Conservation (phyloP, 176 grass and related monocot species). For the Aegilops speltoides region DNA sequence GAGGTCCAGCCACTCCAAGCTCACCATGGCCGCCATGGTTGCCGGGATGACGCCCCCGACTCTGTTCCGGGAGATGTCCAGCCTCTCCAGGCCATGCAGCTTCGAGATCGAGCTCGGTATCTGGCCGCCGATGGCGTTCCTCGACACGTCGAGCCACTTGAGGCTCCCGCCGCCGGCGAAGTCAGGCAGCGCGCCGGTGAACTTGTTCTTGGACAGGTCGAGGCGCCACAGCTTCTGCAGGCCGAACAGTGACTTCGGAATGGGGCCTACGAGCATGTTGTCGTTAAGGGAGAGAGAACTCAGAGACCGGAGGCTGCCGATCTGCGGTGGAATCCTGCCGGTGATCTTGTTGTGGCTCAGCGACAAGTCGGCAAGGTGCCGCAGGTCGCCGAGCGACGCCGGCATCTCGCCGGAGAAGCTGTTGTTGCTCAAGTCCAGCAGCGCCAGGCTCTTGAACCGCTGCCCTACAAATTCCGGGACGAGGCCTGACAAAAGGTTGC, state of each 20-base stretch:
- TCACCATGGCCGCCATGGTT: constrained; percentile 47
- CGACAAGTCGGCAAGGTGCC: constrained; percentile 38
- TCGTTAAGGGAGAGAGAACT: constrained; percentile 46
- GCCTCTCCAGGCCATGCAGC: constrained; percentile 33
- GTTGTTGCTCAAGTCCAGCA: constrained; percentile 76
- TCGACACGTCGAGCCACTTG: constrained; percentile 59
- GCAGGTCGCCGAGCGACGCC: constrained; percentile 44
- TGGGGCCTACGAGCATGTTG: constrained; percentile 52
- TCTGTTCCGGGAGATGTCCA: constrained; percentile 66
- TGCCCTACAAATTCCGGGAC: constrained; percentile 58
- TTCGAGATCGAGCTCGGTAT: constrained; percentile 64
- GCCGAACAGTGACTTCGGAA: constrained; percentile 53
- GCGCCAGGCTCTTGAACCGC: constrained; percentile 48
- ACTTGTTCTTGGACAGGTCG: constrained; percentile 65
- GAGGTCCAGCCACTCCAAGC: constrained; percentile 61
- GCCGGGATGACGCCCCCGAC: constrained; percentile 56
- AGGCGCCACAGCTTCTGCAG: constrained; percentile 72
- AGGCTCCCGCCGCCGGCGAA: constrained; percentile 30
- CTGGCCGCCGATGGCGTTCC: constrained; percentile 56
- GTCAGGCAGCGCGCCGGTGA: constrained; percentile 57
- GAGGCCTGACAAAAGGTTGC: constrained; percentile 50
- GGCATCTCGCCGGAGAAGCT: constrained; percentile 73
- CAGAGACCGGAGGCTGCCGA: constrained; percentile 56
- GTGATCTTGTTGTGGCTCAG: constrained; percentile 60
- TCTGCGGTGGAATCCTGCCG: constrained; percentile 48